Conservation (phyloP, 1,284 basidiomycete genomes). For the Chiua sp. region DNA sequence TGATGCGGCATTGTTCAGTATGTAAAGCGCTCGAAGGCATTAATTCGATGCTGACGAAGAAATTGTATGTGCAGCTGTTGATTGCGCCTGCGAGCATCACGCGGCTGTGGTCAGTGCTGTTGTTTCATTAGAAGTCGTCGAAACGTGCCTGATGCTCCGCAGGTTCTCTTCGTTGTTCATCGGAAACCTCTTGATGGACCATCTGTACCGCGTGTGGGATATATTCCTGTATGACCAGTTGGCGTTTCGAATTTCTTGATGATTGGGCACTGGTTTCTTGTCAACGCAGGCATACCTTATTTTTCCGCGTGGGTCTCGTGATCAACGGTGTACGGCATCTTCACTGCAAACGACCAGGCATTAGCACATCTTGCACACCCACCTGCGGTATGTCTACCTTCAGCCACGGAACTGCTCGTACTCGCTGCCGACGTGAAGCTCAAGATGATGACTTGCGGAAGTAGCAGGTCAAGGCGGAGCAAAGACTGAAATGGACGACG, state of each 20-base stretch:
- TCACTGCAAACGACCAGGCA: conserved; percentile 57
- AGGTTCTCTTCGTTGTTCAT: conserved; percentile 81
- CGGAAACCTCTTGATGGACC: conserved; percentile 77
- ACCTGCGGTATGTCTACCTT: conserved; percentile 57
- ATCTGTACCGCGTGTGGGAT: conserved; percentile 85
- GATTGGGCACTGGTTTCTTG: not conserved
- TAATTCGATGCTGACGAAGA: conserved; percentile 69
- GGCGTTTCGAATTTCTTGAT: not conserved
- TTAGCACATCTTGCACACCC: conserved; percentile 58
- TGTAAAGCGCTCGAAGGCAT: conserved; percentile 73
- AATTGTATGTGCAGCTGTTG: conserved; percentile 68
- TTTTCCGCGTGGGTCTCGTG: conserved; percentile 83
- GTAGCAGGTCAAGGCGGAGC: conserved; percentile 74
- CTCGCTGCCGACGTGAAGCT: conserved; percentile 70
- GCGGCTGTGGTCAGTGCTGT: conserved; percentile 58
- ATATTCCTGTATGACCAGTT: conserved; percentile 77
- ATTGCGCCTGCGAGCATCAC: conserved; percentile 63
- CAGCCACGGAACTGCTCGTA: conserved; percentile 65
- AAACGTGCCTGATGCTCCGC: conserved; percentile 4
- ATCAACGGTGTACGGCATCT: conserved; percentile 67
- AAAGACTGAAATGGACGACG: conserved; percentile 64
- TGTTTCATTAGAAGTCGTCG: not conserved
- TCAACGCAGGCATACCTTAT: conserved; percentile 71
- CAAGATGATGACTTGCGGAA: conserved; percentile 86
- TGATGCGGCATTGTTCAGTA: conserved; percentile 79